Evolutionary conservation across 1,139 yeast genomes (phyloP), one percentile per base, ranked within the genome.

Genomic region (Spathaspora sp.): DNA sequence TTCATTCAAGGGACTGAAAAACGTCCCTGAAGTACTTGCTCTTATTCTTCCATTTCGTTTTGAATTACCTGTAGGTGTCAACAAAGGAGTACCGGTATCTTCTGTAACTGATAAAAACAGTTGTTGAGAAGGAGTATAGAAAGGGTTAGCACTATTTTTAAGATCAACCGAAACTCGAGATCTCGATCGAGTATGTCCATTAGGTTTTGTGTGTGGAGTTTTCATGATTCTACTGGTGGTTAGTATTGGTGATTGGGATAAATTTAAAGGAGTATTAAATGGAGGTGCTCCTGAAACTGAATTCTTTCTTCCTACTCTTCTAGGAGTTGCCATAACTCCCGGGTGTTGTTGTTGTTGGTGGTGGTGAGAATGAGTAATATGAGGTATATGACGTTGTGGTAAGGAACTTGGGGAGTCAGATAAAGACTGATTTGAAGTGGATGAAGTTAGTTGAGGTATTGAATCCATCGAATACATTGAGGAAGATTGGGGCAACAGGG

Each of bases 381-480:
- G 55, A 17, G 45, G 55, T 20, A 20, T 7, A 20, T 20, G 23
- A 20, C 23, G 23, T 16, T 45, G 45, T 36, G 39, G 49, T 16
- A 54, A 48, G 4, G 67, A 61, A 18, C 58, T 58, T 1, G 74
- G 72, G 17, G 68, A 62, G 46, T 67, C 74, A 43, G 60, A 55
- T 18, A 71, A 50, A 56, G 75, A 62, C 52, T 73, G 67, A 59
- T 66, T 61, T 52, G 76, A 62, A 43, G 63, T 53, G 52, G 74
- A 60, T 50, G 69, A 63, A 49, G 67, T 59, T 44, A 72, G 61
- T 46, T 68, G 65, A 11, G 77, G 79, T 29, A 66, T 59, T 10
- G 78, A 73, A 42, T 74, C 80, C 45, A 60, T 54, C 20, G 81
- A 74, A 16, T 76, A 71, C 7, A 76, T 57, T 9, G 77, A 68